Evolutionary conservation across 2,329 filamentous ascomycete genomes (phyloP).

Genomic region (Zalaria obscura): DNA sequence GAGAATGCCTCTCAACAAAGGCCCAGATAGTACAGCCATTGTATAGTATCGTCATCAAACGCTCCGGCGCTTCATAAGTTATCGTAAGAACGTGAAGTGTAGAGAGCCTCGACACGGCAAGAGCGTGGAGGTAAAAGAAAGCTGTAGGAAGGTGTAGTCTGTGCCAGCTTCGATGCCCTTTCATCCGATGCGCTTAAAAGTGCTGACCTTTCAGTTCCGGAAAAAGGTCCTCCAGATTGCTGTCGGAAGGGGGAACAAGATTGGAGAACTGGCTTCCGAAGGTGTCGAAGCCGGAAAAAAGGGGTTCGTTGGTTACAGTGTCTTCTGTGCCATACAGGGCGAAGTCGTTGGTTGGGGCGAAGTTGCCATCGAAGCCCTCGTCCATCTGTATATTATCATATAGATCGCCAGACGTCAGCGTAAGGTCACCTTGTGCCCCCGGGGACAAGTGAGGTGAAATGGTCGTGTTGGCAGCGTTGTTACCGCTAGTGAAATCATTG

Average conservation of each 20-base stretch:
- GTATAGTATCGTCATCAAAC: neutral
- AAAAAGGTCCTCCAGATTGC: constrained; percentile 13
- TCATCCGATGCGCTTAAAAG: neutral
- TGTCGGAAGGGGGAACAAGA: constrained; percentile 7
- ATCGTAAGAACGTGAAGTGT: neutral
- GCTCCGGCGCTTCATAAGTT: neutral
- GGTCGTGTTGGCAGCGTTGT: constrained; percentile 6
- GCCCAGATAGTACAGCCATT: neutral
- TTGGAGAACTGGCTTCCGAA: constrained; percentile 20
- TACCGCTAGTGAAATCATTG: neutral
- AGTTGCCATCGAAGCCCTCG: constrained; percentile 52
- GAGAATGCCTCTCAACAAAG: too few species aligned
- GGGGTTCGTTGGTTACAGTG: neutral
- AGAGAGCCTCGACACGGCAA: constrained; percentile 6
- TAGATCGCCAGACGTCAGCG: constrained; percentile 32
- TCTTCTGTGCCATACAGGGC: constrained; percentile 11
- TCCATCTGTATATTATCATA: constrained; percentile 43
- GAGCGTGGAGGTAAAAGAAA: constrained; percentile 6
- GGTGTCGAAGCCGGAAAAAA: constrained; percentile 8
- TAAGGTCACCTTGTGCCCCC: constrained; percentile 54
- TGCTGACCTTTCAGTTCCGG: constrained; percentile 10
- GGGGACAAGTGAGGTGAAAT: constrained; percentile 49
- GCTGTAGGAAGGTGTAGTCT: neutral
- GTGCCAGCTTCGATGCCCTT: neutral
- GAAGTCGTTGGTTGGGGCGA: constrained; percentile 42